A percentile compares a stretch with the other conserved stretches of the same genome.
These are phyloP conservation scores for Metschnikowia orientalis DNA, from an alignment of 805 yeast genomes.

Conservation along the genomic window DNA sequence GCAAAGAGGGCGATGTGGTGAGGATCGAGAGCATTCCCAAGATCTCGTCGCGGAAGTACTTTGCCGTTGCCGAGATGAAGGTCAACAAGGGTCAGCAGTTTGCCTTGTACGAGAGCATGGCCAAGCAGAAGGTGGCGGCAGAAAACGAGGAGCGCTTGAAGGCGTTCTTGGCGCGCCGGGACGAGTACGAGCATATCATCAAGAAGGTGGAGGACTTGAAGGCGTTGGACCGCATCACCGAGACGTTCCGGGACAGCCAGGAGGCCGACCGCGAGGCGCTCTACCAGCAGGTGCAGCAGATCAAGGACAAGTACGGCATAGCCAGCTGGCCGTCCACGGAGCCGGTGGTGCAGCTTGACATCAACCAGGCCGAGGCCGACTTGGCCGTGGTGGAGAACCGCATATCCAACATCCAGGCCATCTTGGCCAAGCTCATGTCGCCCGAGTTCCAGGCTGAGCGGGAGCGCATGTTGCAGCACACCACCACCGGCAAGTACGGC, in stretches of 20 bases:
- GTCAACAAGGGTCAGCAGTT: slow-evolving; percentile 88
- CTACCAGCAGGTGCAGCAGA: slow-evolving; percentile 30
- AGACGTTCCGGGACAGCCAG: slow-evolving; percentile 23
- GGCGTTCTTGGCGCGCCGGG: slow-evolving; percentile 48
- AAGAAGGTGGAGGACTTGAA: slow-evolving; percentile 37
- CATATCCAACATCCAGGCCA: slow-evolving; percentile 32
- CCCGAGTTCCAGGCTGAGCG: slow-evolving; percentile 23
- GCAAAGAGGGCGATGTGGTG: slow-evolving; percentile 93
- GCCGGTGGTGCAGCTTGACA: slow-evolving; percentile 33
- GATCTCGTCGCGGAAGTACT: slow-evolving; percentile 71
- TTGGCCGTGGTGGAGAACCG: slow-evolving; percentile 26
- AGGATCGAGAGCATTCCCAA: slow-evolving; percentile 89
- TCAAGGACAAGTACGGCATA: slow-evolving; percentile 36
- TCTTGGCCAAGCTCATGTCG: slow-evolving; percentile 36
- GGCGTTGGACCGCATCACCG: slow-evolving; percentile 29
- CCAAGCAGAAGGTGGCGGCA: slow-evolving; percentile 58
- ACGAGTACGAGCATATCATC: slow-evolving; percentile 23
- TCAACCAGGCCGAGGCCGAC: slow-evolving; percentile 26
- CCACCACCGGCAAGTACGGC: slow-evolving; percentile 25
- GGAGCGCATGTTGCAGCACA: slow-evolving; percentile 19
- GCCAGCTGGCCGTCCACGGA: slow-evolving; percentile 40
- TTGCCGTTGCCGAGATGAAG: slow-evolving; percentile 90
- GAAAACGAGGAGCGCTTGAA: slow-evolving; percentile 60
- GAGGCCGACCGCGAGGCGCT: slow-evolving; percentile 21
- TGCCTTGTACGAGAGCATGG: slow-evolving; percentile 70